A percentile compares a stretch with the other conserved stretches of the same genome.
These are phyloP conservation scores for Gymnopilus junonius DNA, from an alignment of 768 basidiomycete species.

Conservation along the genomic window DNA sequence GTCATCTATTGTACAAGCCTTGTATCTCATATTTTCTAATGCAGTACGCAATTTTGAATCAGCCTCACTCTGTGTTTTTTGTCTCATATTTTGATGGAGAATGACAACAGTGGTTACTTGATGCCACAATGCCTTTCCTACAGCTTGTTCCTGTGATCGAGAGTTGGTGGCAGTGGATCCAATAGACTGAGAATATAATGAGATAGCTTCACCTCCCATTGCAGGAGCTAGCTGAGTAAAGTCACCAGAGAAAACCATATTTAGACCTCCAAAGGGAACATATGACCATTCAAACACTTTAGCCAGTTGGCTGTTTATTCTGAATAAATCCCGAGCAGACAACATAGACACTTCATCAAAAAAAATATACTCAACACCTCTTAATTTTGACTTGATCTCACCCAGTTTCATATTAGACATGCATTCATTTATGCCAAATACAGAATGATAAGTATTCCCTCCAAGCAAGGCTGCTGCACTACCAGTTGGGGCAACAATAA, in stretches of 20 bases:
- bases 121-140: too few species aligned
- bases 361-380: constrained; percentile 41
- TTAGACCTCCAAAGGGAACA: too few species aligned
- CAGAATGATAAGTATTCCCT: too few species aligned
- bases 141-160: constrained; percentile 19
- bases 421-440: constrained; percentile 28
- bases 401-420: constrained; percentile 4
- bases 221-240: constrained; percentile 47
- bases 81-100: constrained; percentile 39
- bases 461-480: constrained; percentile 23
- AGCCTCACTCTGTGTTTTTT: constrained; percentile 19
- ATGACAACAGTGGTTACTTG: constrained; percentile 37
- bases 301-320: too few species aligned
- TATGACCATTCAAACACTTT: too few species aligned
- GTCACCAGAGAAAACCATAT: too few species aligned
- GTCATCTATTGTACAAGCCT: constrained; percentile 40
- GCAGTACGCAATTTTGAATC: constrained; percentile 32
- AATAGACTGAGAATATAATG: constrained; percentile 11
- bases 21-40: constrained; percentile 43
- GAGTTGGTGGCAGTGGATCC: not conserved
- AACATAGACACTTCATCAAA: too few species aligned
- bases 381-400: constrained; percentile 17
- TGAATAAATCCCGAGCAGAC: too few species aligned
- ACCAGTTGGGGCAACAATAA: constrained; percentile 18
- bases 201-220: constrained; percentile 17